Evolutionary conservation across 805 yeast species (phyloP), one percentile per base, ranked within the genome.

Genomic region (Candida sonorensis): DNA sequence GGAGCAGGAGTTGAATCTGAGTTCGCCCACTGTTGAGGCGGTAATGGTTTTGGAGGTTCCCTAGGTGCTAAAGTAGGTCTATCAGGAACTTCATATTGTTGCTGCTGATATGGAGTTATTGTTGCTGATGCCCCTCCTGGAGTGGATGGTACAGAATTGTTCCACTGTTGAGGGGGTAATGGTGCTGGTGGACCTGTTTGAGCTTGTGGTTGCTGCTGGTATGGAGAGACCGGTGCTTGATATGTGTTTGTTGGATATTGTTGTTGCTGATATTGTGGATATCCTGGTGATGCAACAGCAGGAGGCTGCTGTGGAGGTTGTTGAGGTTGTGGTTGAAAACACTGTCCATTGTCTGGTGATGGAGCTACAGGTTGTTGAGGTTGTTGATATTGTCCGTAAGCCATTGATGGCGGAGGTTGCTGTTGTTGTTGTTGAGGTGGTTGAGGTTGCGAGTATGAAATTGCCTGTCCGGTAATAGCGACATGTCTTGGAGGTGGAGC

Each of bases 401-500:
- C 27, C 2, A 14, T 33, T 13, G 28, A 38, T 21, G n/a, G 31
- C 4, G 34, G 29, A 14, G 19, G 31, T 22, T 13, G 38, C 14
- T 33, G 33, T 23, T 23, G 41, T 20, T 37, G 35, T 26, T 42
- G 31, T 17, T 37, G 49, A 23, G 36, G 41, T 8, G 29, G 37
- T 20, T 35, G 47, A 10, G 31, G 30, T 53, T 49, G 38, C 10
- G 42, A 19, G 25, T 40, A 51, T 11, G 50, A 45, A 24, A 36
- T 39, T 10, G 48, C 31, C 3, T 18, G 26, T 2, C 49, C 50
- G 2, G 42, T 38, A 8, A 42, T 36, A 2, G 55, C 50, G 3
- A 38, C 35, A 29, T 49, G 54, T 33, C 38, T 42, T 5, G 53
- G 53, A 19, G 54, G 55, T 3, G 51, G 48, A 2, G 71, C 66